Evolutionary conservation across 192 early-diverging fungal species (phyloP).

Genomic region (Linnemannia exigua): DNA sequence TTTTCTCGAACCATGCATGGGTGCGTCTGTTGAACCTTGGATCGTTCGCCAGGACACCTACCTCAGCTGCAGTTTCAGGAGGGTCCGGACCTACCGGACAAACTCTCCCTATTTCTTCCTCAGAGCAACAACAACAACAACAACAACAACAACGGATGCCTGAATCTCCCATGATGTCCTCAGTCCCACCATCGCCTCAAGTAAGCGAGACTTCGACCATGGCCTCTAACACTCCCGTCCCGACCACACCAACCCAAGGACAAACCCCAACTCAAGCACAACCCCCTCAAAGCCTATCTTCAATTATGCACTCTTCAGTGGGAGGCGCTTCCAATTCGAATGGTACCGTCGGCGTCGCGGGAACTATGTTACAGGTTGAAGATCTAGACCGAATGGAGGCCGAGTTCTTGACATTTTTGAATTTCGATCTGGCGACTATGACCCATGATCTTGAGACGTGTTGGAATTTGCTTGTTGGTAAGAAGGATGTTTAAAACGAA

Average conservation of each 20-base stretch:
- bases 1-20: constrained; percentile 54
- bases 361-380: constrained; percentile 41
- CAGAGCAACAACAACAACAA: not conserved
- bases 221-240: not conserved
- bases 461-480: constrained; percentile 51
- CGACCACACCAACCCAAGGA: constrained; percentile 3
- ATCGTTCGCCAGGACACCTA: constrained; percentile 32
- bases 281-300: constrained; percentile 2
- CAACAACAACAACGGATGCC: not conserved
- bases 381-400: constrained; percentile 65
- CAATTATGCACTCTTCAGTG: constrained; percentile 8
- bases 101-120: not conserved
- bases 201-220: constrained; percentile 3
- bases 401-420: constrained; percentile 65
- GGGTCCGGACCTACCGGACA: not conserved
- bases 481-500: constrained; percentile 13
- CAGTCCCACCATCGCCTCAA: constrained; percentile 1
- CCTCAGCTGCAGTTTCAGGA: not conserved
- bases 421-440: constrained; percentile 57
- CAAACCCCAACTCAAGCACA: not conserved
- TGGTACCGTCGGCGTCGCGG: not conserved
- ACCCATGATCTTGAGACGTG: constrained; percentile 51
- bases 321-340: not conserved
- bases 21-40: constrained; percentile 48
- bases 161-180: not conserved